Conservation (phyloP, 2,329 filamentous ascomycete genomes). For the Aureobasidium pullulans region DNA sequence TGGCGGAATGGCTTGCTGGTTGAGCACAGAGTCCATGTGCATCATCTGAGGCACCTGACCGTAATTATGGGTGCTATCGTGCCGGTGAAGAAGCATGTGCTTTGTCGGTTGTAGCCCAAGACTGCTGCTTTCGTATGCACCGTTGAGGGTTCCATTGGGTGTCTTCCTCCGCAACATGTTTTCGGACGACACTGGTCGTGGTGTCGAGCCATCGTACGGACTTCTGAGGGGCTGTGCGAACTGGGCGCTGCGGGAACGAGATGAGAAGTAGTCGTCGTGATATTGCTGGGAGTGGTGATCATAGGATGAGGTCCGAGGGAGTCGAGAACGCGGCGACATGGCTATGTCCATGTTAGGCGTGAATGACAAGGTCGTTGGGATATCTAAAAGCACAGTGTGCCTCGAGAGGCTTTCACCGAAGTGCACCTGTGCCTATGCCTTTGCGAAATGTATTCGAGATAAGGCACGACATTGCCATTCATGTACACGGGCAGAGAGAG, state of each 20-base stretch:
- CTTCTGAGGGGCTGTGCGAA: constrained; percentile 14
- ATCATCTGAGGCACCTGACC: constrained; percentile 28
- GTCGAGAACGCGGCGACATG: constrained; percentile 14
- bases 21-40: constrained; percentile 54
- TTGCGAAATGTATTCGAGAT: constrained; percentile 21
- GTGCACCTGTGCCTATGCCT: constrained; percentile 28
- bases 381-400: constrained; percentile 10
- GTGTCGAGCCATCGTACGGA: constrained; percentile 4
- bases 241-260: neutral
- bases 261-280: constrained; percentile 16
- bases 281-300: constrained; percentile 1
- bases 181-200: constrained; percentile 38
- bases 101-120: constrained; percentile 48
- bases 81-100: constrained; percentile 64
- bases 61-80: neutral
- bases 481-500: neutral
- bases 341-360: constrained; percentile 6
- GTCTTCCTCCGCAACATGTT: constrained; percentile 86
- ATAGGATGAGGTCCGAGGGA: constrained; percentile 16
- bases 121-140: constrained; percentile 75
- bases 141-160: constrained; percentile 84
- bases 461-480: constrained; percentile 14
- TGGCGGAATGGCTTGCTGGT: constrained; percentile 41
- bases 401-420: constrained; percentile 21
- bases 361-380: neutral